phyloP scores from a whole-genome alignment of 768 basidiomycete genomes.

The Agrocybe praecox region DNA sequence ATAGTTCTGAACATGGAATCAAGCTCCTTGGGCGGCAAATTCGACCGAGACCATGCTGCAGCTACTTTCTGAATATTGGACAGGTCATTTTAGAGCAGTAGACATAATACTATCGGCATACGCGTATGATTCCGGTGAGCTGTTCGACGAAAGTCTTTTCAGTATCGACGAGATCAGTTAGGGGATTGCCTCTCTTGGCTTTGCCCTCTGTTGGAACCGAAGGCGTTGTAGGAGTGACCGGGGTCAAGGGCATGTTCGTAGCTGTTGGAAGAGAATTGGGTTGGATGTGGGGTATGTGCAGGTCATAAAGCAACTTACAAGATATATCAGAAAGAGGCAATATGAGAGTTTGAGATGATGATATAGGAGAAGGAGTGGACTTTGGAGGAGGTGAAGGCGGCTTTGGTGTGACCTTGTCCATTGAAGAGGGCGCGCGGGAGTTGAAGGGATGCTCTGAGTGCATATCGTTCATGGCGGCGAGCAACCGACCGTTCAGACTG shows the following conservation, averaged over 20 bases:
- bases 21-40: slow-evolving; percentile 90
- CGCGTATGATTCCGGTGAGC: slow-evolving; percentile 88
- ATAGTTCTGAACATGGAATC: slow-evolving; percentile 95
- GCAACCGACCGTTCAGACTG: not conserved
- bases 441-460: slow-evolving; percentile 9
- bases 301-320: slow-evolving; percentile 21
- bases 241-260: slow-evolving; percentile 30
- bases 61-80: slow-evolving; percentile 76
- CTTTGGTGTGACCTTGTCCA: not conserved
- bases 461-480: slow-evolving; percentile 7
- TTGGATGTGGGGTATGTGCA: not conserved
- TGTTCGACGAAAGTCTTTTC: slow-evolving; percentile 93
- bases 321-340: slow-evolving; percentile 10
- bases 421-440: slow-evolving; percentile 1
- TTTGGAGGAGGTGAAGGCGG: slow-evolving; percentile 13
- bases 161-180: slow-evolving; percentile 91
- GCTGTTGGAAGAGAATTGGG: slow-evolving; percentile 20
- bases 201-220: slow-evolving; percentile 41
- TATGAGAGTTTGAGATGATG: slow-evolving; percentile 8
- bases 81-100: not conserved
- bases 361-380: not conserved
- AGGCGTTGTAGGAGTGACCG: slow-evolving; percentile 33
- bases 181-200: slow-evolving; percentile 67
- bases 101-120: slow-evolving; percentile 37
- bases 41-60: slow-evolving; percentile 95